Evolutionary conservation across 1,139 yeast species (phyloP).

Genomic region (Lodderomyces jiufengensis): DNA sequence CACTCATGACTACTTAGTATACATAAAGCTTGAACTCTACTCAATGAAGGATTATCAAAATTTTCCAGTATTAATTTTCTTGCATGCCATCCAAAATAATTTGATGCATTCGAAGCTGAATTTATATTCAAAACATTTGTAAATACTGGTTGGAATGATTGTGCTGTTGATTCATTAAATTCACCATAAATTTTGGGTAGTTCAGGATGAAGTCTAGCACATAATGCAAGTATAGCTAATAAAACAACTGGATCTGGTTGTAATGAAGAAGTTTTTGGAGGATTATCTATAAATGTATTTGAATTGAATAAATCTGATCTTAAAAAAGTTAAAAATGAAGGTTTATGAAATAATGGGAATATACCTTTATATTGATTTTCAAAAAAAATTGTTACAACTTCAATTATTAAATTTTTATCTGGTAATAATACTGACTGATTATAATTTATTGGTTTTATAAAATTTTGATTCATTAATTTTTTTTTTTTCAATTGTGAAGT

Average conservation of each 20-base stretch:
- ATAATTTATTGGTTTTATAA: constrained; percentile 3
- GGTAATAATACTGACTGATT: constrained; percentile 20
- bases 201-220: constrained; percentile 31
- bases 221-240: constrained; percentile 31
- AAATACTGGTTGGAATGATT: constrained; percentile 21
- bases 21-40: constrained; percentile 33
- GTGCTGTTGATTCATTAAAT: constrained; percentile 27
- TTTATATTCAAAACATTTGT: constrained; percentile 2
- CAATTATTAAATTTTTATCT: constrained; percentile 20
- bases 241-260: constrained; percentile 31
- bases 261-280: constrained; percentile 7
- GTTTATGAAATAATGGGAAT: constrained; percentile 31
- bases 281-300: constrained; percentile 19
- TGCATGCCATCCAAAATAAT: constrained; percentile 40
- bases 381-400: constrained; percentile 28
- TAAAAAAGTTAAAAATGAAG: constrained; percentile 25
- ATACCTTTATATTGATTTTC: constrained; percentile 34
- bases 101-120: constrained; percentile 29
- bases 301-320: constrained; percentile 27
- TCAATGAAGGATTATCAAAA: constrained; percentile 37
- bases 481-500: constrained; percentile 19
- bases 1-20: constrained; percentile 40
- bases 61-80: constrained; percentile 25
- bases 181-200: constrained; percentile 28
- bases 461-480: constrained; percentile 8